These are phyloP conservation scores for Cercospora beticola DNA, from an alignment of 2,329 filamentous ascomycete species.

Conservation along the genomic window DNA sequence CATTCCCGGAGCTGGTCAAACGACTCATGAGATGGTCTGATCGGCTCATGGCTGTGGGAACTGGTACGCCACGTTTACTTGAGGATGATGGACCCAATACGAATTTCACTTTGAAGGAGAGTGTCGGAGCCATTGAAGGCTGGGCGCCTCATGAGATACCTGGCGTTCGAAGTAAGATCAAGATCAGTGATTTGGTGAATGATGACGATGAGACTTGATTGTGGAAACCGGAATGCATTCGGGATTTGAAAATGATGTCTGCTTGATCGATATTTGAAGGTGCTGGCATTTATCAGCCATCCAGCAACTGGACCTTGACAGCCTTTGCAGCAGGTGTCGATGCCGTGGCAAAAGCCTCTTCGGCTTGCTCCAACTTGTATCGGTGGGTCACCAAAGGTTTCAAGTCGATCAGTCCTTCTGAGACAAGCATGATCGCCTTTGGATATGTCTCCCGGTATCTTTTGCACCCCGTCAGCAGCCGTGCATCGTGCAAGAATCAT, in stretches of 20 bases:
- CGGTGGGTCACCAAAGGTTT: conserved; percentile 44
- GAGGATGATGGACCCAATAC: conserved; percentile 32
- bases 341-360: conserved; percentile 41
- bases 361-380: conserved; percentile 40
- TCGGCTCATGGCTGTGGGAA: conserved; percentile 37
- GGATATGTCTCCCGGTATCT: conserved; percentile 43
- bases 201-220: conserved; percentile 24
- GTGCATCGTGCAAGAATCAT: background rate
- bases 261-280: no score
- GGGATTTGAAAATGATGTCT: no score
- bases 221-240: no score
- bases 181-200: conserved; percentile 32
- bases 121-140: conserved; percentile 33
- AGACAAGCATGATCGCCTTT: conserved; percentile 44
- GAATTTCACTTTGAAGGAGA: conserved; percentile 31
- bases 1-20: conserved; percentile 37
- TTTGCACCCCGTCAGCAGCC: background rate
- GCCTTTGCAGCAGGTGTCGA: conserved; percentile 39
- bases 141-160: conserved; percentile 36
- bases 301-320: conserved; percentile 39
- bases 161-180: conserved; percentile 33
- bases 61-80: conserved; percentile 32
- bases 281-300: conserved; percentile 25
- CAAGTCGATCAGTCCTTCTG: conserved; percentile 41
- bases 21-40: conserved; percentile 38